Percentiles rank a stretch among this genome's conserved stretches.
phyloP scores from a whole-genome alignment of 2,329 filamentous ascomycete species.

The Xenosphaeropsis pyriputrescens region DNA sequence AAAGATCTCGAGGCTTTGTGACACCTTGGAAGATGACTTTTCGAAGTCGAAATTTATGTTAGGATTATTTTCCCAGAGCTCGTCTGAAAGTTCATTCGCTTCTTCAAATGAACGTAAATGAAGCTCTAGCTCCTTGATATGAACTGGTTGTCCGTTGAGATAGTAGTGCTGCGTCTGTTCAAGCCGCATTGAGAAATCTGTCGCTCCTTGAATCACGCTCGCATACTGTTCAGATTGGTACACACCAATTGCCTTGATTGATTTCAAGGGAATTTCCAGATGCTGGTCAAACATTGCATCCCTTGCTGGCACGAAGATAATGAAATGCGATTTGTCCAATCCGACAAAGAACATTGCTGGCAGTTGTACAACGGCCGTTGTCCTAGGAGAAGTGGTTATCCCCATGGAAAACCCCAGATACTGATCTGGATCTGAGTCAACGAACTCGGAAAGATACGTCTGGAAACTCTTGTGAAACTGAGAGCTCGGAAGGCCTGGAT shows the following conservation, averaged over 20 bases:
- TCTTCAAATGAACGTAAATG: neutral
- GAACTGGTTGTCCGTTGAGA: neutral
- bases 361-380: neutral
- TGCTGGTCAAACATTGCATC: neutral
- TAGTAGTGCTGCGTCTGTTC: neutral
- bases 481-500: neutral
- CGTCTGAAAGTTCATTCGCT: conserved; percentile 7
- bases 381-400: too few relatives aligned
- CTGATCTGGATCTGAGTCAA: neutral
- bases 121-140: neutral
- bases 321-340: neutral
- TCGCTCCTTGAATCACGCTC: neutral
- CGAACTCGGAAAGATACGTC: neutral
- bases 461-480: neutral
- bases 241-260: neutral
- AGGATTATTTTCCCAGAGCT: too few relatives aligned
- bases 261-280: neutral
- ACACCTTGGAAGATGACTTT: too few relatives aligned
- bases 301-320: neutral
- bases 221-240: neutral
- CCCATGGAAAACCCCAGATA: neutral
- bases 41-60: too few relatives aligned
- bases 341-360: neutral
- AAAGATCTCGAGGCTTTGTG: too few relatives aligned
- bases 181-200: too few relatives aligned